phyloP scores from a whole-genome alignment of 139 green algal species.

The Chlamydomonas incerta region DNA sequence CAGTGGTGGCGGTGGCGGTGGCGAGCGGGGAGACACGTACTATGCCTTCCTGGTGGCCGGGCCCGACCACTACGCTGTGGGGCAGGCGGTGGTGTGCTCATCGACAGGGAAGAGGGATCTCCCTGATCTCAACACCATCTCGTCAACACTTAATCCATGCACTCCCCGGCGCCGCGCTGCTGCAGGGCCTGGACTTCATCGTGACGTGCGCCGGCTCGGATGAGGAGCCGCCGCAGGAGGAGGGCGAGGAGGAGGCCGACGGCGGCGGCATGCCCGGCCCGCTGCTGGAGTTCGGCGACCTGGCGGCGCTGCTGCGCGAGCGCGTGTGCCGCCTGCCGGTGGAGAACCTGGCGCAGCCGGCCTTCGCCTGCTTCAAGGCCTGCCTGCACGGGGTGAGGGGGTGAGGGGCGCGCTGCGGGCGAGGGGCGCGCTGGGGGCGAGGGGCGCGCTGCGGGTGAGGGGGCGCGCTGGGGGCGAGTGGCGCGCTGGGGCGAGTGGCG shows the following conservation, averaged over 20 bases:
- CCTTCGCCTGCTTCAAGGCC: conserved; percentile 53
- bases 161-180: too few species aligned
- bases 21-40: neutral
- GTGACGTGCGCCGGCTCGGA: neutral
- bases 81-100: neutral
- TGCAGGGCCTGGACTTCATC: conserved; percentile 41
- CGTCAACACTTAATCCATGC: too few species aligned
- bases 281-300: neutral
- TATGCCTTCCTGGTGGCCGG: neutral
- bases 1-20: neutral
- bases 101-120: too few species aligned
- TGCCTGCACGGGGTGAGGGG: conserved; percentile 54
- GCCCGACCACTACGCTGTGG: neutral
- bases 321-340: conserved; percentile 49
- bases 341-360: conserved; percentile 18
- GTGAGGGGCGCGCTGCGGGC: too few species aligned
- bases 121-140: too few species aligned
- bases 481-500: too few species aligned
- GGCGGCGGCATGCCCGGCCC: neutral
- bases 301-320: conserved; percentile 41
- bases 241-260: neutral
- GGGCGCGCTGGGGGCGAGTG: too few species aligned
- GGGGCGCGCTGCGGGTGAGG: too few species aligned
- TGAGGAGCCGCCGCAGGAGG: neutral
- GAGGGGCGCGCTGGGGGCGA: too few species aligned